phyloP scores from a whole-genome alignment of 441 rosid species.

The Adansonia grandidieri region DNA sequence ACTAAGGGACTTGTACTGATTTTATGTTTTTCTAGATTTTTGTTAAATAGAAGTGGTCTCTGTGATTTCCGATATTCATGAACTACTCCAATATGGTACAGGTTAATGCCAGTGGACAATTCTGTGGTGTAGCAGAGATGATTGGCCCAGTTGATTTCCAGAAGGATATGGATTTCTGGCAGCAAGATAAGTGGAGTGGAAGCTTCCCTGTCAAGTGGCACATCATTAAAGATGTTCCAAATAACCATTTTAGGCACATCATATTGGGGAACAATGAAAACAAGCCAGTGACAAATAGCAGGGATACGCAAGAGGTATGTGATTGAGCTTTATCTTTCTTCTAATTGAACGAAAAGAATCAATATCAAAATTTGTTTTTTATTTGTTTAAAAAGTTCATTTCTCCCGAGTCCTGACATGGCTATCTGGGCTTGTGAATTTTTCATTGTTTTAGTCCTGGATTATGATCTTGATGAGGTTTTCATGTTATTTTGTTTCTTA shows the following conservation, averaged over 20 bases:
- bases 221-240: conserved; percentile 82
- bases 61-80: not conserved
- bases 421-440: not conserved
- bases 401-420: not conserved
- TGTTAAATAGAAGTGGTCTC: conserved; percentile 12
- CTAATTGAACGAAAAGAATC: not conserved
- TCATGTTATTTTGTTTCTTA: conserved; percentile 12
- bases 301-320: conserved; percentile 95
- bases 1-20: not conserved
- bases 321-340: conserved; percentile 8
- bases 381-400: not conserved
- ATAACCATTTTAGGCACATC: conserved; percentile 72
- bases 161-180: conserved; percentile 90
- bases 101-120: conserved; percentile 95
- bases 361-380: not conserved
- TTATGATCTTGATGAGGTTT: not conserved
- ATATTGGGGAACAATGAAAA: conserved; percentile 85
- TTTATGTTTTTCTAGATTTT: not conserved
- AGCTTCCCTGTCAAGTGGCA: conserved; percentile 92
- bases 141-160: conserved; percentile 78
- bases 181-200: conserved; percentile 96
- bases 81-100: conserved; percentile 34
- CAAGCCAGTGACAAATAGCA: conserved; percentile 93
- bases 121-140: conserved; percentile 97
- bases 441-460: not conserved